Evolutionary conservation across 257 asterid species (phyloP).

Genomic region (Fraxinus cuspidata): DNA sequence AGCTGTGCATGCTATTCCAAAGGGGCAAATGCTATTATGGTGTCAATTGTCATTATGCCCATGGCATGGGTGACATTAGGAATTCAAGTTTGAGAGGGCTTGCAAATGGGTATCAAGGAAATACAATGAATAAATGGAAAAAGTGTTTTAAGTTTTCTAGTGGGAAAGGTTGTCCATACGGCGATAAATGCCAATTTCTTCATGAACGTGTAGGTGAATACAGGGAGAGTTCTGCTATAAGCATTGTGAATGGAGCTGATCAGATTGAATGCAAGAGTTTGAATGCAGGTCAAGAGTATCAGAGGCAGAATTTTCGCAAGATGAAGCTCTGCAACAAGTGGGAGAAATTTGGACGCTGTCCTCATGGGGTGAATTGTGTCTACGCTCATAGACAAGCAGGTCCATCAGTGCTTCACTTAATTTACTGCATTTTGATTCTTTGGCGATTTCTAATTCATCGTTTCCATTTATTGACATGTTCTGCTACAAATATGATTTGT

Average conservation of each 20-base stretch:
- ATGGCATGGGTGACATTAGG: slow-evolving; percentile 26
- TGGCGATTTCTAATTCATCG: background rate
- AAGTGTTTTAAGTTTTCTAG: slow-evolving; percentile 24
- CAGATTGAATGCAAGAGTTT: slow-evolving; percentile 17
- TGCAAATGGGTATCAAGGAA: slow-evolving; percentile 21
- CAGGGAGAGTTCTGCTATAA: slow-evolving; percentile 25
- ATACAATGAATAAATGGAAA: background rate
- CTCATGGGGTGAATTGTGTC: slow-evolving; percentile 38
- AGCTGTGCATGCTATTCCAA: slow-evolving; percentile 39
- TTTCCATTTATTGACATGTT: background rate
- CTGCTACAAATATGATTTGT: background rate
- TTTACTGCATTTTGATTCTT: background rate
- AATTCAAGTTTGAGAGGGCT: slow-evolving; percentile 4
- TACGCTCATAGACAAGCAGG: slow-evolving; percentile 60
- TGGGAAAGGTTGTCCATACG: slow-evolving; percentile 47
- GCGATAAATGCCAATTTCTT: slow-evolving; percentile 30
- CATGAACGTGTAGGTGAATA: slow-evolving; percentile 25
- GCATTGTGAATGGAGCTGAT: slow-evolving; percentile 12
- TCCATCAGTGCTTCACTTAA: background rate
- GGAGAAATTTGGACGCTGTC: slow-evolving; percentile 40
- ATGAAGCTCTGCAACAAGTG: slow-evolving; percentile 44
- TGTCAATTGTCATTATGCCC: slow-evolving; percentile 41
- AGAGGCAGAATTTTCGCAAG: slow-evolving; percentile 25
- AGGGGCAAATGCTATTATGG: slow-evolving; percentile 47
- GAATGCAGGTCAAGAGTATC: background rate